A percentile compares a stretch with the other conserved stretches of the same genome.
phyloP scores from a whole-genome alignment of 106 monocot genomes.

The Dendrobium nobile region DNA sequence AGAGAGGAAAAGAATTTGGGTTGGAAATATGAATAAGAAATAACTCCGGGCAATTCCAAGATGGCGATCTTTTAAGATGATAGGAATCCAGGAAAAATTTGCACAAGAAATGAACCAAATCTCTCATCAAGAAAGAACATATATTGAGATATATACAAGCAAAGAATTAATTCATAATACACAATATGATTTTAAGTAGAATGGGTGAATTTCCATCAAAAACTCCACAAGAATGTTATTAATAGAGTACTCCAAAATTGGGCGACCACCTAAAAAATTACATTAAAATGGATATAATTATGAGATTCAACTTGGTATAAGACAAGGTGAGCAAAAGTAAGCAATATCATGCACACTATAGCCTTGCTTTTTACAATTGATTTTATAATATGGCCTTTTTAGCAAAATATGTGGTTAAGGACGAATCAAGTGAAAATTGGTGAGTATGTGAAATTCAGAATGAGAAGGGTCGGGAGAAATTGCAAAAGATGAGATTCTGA shows the following conservation, averaged over 20 bases:
- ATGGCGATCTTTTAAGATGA: not conserved
- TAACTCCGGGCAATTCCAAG: not conserved
- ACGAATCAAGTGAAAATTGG: no score
- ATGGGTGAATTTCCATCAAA: not conserved
- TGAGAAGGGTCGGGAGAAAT: no score
- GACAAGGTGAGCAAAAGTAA: not conserved
- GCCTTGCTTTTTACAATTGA: no score
- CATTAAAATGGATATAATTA: not conserved
- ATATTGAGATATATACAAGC: not conserved
- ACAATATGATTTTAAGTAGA: not conserved
- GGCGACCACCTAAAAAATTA: not conserved
- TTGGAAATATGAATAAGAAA: no score
- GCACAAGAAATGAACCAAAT: not conserved
- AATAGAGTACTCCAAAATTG: not conserved
- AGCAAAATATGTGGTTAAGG: no score
- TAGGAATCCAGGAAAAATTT: not conserved
- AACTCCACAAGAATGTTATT: not conserved
- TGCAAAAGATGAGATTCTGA: no score
- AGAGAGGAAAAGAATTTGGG: no score
- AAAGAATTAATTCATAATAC: not conserved
- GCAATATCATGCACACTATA: not conserved
- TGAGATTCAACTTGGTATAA: not conserved
- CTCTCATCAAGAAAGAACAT: not conserved
- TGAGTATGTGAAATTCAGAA: no score
- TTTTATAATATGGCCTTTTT: no score